phyloP scores from a whole-genome alignment of 2,329 filamentous ascomycete genomes.

The Ophiostoma ulmi region DNA sequence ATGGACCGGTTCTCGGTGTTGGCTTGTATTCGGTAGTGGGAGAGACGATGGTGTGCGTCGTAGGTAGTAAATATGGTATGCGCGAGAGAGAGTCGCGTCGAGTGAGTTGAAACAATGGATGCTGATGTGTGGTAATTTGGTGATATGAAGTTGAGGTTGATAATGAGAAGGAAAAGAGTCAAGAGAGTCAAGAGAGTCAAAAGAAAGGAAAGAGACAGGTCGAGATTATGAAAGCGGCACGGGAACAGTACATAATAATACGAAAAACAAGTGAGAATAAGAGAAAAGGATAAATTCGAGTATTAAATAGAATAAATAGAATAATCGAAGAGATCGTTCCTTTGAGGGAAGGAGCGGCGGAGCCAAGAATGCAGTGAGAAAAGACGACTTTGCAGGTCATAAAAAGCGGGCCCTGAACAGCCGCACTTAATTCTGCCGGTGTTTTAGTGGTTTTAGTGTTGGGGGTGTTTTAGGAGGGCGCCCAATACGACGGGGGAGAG shows the following conservation, averaged over 20 bases:
- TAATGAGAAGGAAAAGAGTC: neutral
- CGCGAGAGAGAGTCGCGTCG: neutral
- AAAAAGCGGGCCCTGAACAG: slow-evolving; percentile 18
- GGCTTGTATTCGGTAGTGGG: neutral
- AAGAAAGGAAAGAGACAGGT: neutral
- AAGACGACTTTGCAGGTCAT: slow-evolving; percentile 7
- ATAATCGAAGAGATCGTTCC: slow-evolving; percentile 1
- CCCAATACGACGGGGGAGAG: slow-evolving; percentile 19
- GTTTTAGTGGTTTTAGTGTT: slow-evolving; percentile 12
- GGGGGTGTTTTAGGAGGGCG: slow-evolving; percentile 18
- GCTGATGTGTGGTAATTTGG: neutral
- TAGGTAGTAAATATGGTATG: neutral
- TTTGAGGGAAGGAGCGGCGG: neutral
- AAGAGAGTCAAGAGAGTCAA: neutral
- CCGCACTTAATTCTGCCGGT: slow-evolving; percentile 22
- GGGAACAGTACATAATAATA: slow-evolving; percentile 6
- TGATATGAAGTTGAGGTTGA: neutral
- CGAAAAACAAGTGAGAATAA: neutral
- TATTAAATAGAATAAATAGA: neutral
- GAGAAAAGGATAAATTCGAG: neutral
- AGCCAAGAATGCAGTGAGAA: slow-evolving; percentile 12
- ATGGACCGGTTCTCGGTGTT: neutral
- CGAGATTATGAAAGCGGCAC: neutral
- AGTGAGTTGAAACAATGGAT: neutral
- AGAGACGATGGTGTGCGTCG: neutral